phyloP scores from a whole-genome alignment of 2,329 filamentous ascomycete species.

The Ophiognomonia clavigignenti-juglandacearum region DNA sequence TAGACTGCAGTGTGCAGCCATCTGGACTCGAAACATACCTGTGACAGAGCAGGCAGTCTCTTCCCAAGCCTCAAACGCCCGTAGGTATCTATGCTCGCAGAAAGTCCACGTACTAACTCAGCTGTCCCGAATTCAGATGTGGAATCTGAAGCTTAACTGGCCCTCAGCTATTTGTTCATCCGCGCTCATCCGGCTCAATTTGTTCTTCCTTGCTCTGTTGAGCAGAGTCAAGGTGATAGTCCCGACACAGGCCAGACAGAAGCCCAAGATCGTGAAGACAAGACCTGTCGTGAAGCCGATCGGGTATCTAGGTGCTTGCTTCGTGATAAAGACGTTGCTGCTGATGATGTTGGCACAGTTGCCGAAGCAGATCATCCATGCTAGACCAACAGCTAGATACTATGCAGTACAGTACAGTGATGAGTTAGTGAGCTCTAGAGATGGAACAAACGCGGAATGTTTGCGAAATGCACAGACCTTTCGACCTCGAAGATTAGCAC shows the following conservation, averaged over 20 bases:
- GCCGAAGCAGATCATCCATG: constrained; percentile 36
- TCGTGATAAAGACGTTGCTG: constrained; percentile 35
- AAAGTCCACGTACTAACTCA: too few species aligned
- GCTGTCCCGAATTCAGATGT: too few species aligned
- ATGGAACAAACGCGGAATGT: neutral
- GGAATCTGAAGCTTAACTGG: constrained; percentile 1
- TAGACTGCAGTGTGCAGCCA: too few species aligned
- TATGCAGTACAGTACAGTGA: neutral
- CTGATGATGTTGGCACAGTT: constrained; percentile 39
- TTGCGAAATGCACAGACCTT: too few species aligned
- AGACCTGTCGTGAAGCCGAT: constrained; percentile 33
- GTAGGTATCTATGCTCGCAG: too few species aligned
- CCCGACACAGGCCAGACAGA: neutral
- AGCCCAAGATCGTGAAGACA: constrained; percentile 18
- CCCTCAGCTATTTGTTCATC: constrained; percentile 3
- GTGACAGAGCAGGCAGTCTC: too few species aligned
- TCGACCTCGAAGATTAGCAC: constrained; percentile 3
- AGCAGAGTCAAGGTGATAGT: neutral
- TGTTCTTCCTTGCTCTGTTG: neutral
- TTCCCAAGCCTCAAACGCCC: too few species aligned
- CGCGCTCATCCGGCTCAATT: neutral
- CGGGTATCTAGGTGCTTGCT: constrained; percentile 31
- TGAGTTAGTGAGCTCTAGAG: neutral
- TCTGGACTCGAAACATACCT: too few species aligned
- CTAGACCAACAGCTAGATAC: constrained; percentile 33